phyloP scores from a whole-genome alignment of 2,329 filamentous ascomycete genomes.

The Phialemoniopsis sp. region DNA sequence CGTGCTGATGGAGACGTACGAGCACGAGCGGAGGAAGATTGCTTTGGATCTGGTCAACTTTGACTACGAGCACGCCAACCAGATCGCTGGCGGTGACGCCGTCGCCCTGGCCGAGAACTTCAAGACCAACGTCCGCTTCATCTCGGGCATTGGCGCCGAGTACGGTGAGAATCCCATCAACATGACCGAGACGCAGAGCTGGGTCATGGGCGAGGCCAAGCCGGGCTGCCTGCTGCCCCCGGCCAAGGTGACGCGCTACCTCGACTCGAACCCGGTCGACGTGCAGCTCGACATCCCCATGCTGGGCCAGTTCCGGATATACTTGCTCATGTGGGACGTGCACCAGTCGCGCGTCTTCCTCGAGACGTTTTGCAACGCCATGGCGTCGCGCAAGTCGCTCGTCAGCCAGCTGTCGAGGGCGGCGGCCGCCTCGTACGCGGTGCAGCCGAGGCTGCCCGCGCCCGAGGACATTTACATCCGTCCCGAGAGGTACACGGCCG shows the following conservation, averaged over 20 bases:
- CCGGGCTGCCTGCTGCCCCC: slow-evolving; percentile 58
- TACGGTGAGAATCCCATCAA: slow-evolving; percentile 50
- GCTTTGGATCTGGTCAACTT: slow-evolving; percentile 56
- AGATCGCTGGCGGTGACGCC: slow-evolving; percentile 52
- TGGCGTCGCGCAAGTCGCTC: slow-evolving; percentile 47
- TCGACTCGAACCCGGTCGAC: slow-evolving; percentile 75
- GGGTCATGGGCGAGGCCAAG: slow-evolving; percentile 42
- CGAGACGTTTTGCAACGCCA: slow-evolving; percentile 49
- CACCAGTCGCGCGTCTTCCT: slow-evolving; percentile 53
- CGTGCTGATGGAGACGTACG: slow-evolving; percentile 55
- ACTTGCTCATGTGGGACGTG: slow-evolving; percentile 64
- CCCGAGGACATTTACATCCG: slow-evolving; percentile 63
- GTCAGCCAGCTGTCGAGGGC: slow-evolving; percentile 55
- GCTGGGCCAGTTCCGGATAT: slow-evolving; percentile 73
- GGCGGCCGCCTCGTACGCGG: slow-evolving; percentile 57
- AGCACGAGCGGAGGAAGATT: slow-evolving; percentile 58
- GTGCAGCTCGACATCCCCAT: slow-evolving; percentile 75
- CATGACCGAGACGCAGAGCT: slow-evolving; percentile 30
- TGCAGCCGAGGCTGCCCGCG: slow-evolving; percentile 51
- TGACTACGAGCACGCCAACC: slow-evolving; percentile 44
- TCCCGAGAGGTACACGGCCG: slow-evolving; percentile 63
- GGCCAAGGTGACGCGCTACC: slow-evolving; percentile 67
- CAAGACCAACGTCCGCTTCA: slow-evolving; percentile 62
- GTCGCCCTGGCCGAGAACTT: slow-evolving; percentile 60
- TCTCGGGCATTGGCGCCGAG: slow-evolving; percentile 61